A percentile compares a stretch with the other conserved stretches of the same genome.
Conservation (phyloP, 495 filamentous ascomycete species). For the Trichoderma orchidacearum region DNA sequence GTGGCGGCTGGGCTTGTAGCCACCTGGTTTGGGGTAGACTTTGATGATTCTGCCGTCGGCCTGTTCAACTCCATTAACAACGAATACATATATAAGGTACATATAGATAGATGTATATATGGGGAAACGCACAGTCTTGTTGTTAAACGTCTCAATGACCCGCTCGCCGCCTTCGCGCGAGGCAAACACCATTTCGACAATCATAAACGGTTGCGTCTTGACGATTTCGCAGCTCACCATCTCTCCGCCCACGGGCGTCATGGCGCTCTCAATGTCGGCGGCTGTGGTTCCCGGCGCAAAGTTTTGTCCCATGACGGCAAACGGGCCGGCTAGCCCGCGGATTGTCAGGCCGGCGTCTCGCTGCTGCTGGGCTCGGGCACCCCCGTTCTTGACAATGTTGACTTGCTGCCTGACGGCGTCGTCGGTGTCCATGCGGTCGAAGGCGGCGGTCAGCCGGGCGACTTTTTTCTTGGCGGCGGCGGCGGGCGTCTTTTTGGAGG, state of each 20-base stretch:
- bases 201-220: conserved; percentile 58
- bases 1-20: conserved; percentile 4
- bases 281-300: conserved; percentile 89
- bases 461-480: conserved; percentile 11
- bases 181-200: conserved; percentile 73
- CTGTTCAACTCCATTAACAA: too few species aligned
- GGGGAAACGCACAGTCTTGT: conserved; percentile 52
- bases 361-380: conserved; percentile 15
- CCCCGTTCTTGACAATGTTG: conserved; percentile 9
- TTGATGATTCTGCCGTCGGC: conserved; percentile 75
- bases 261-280: conserved; percentile 81
- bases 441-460: conserved; percentile 4
- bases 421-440: conserved; percentile 6
- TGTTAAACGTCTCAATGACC: conserved; percentile 73
- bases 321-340: conserved; percentile 67
- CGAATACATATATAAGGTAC: too few species aligned
- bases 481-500: not conserved
- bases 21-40: conserved; percentile 53
- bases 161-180: conserved; percentile 65
- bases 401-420: conserved; percentile 12
- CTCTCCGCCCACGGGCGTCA: conserved; percentile 57
- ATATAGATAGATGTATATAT: too few species aligned
- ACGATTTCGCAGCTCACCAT: conserved; percentile 61
- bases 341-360: conserved; percentile 51
- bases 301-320: conserved; percentile 73